Percentiles rank a stretch among this genome's conserved stretches.
Evolutionary conservation across 768 basidiomycete species (phyloP).

Genomic region (Tricholoma matsutake): DNA sequence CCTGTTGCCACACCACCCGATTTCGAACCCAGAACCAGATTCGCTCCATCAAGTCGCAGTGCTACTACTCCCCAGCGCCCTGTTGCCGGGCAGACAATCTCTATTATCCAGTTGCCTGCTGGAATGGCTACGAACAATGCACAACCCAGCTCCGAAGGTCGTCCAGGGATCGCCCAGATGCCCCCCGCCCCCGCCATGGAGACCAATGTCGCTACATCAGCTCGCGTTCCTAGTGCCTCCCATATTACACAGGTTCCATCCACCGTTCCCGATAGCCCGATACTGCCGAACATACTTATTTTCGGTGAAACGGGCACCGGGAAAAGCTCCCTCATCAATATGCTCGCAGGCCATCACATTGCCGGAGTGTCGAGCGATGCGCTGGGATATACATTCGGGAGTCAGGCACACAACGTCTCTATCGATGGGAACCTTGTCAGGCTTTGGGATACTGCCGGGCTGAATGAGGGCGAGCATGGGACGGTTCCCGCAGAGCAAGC

Average conservation of each 20-base stretch:
- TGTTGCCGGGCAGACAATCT: neutral
- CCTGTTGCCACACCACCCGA: neutral
- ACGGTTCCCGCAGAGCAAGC: constrained; percentile 18
- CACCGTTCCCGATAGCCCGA: neutral
- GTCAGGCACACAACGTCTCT: constrained; percentile 23
- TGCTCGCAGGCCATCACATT: constrained; percentile 24
- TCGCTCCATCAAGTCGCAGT: neutral
- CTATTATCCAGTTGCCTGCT: neutral
- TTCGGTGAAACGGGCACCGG: constrained; percentile 38
- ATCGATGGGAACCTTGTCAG: constrained; percentile 21
- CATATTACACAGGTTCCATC: neutral
- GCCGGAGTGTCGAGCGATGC: constrained; percentile 30
- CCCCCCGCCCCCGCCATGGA: neutral
- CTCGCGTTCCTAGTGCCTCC: neutral
- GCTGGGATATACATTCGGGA: constrained; percentile 32
- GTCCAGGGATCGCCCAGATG: neutral
- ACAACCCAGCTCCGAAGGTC: neutral
- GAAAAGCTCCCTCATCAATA: constrained; percentile 32
- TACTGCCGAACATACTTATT: constrained; percentile 27
- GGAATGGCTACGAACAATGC: neutral
- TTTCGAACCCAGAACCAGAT: neutral
- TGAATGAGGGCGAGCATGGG: constrained; percentile 32
- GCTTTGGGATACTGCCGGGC: constrained; percentile 38
- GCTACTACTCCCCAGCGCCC: neutral
- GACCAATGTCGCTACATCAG: neutral